Base-by-base conservation (phyloP, 768 basidiomycete species). In the Mycena chlorophos region DNA sequence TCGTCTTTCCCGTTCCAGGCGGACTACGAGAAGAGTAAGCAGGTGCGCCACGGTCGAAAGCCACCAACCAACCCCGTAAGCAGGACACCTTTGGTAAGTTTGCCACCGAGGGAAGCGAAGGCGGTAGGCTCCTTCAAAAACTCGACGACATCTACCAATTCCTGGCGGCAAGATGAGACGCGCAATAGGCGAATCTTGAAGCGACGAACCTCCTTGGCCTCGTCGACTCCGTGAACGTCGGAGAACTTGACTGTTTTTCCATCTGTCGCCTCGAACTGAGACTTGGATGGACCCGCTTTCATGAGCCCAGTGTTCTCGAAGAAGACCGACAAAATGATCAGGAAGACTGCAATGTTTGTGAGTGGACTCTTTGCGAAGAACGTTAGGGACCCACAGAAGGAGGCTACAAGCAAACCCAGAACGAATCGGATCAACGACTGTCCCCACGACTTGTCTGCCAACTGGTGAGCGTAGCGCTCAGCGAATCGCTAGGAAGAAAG, bases 221-320 rank as follows among this genome's bases (percentile, higher is more conserved):
- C 97, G 63, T 98, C 97, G 25, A 96, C 89, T 27, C 97, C 97
- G 61, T 98, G 95, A 4, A 99, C 94, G 71, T 99, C 97, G 59
- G 83, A 86, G 67, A 99, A 98, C 65, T 83, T 94, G 71, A 95
- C 88, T 1, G 84, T 78, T 64, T 90, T 91, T 27, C 87, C 90
- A 67, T 88, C 81, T 3, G 81, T 73, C 5, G 92, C 89, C 63
- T 94, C 88, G 65, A 94, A 98, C 63, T 95, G 87, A 25, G 86
- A 73, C 57, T 88, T 86, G 27, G 84, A 83, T 37, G 88, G 87
- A 3, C 89, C 93, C 4, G 89, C 86, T 74, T 96, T 96, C 76
- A 97, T 83, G 38, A 98, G 78, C 3, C 95, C 95, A 23, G 92
- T 89, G 69, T 93, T 95, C 72, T 98, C 96, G 63, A 98, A 83